These are phyloP conservation scores for Cornus suecica DNA, from an alignment of 148 eudicot genomes.

Conservation along the genomic window DNA sequence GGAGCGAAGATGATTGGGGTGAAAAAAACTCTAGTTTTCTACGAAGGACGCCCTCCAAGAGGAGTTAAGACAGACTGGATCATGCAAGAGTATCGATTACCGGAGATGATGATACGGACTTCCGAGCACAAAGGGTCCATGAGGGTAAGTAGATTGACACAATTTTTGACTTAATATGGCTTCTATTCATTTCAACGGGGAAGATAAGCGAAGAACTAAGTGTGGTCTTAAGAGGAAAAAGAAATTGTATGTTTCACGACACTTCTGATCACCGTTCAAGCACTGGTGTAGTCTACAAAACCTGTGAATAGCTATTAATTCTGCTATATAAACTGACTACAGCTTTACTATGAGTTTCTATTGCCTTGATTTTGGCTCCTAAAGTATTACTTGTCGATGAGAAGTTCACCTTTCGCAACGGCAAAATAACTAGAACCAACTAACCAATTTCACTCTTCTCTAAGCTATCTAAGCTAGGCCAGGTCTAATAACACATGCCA, in stretches of 20 bases:
- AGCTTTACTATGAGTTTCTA: neutral
- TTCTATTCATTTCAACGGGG: neutral
- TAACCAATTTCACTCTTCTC: too few species aligned
- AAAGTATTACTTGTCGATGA: too few species aligned
- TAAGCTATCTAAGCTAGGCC: too few species aligned
- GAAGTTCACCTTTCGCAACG: too few species aligned
- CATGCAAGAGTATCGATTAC: slow-evolving; percentile 34
- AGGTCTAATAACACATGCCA: too few species aligned
- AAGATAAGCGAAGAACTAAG: neutral
- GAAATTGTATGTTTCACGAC: too few species aligned
- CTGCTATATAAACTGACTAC: too few species aligned
- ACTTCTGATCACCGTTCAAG: too few species aligned
- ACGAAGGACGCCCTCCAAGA: slow-evolving; percentile 30
- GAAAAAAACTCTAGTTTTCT: slow-evolving; percentile 31
- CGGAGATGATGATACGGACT: neutral
- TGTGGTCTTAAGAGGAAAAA: too few species aligned
- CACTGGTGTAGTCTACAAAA: too few species aligned
- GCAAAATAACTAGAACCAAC: too few species aligned
- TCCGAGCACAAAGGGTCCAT: slow-evolving; percentile 12
- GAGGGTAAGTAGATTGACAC: slow-evolving; percentile 17
- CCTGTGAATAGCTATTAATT: too few species aligned
- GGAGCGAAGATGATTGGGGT: slow-evolving; percentile 23
- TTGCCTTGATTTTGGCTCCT: neutral
- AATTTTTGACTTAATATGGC: neutral
- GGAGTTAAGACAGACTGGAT: slow-evolving; percentile 36